Evolutionary conservation across 768 basidiomycete genomes (phyloP).

Genomic region (Plicaturopsis crispa): DNA sequence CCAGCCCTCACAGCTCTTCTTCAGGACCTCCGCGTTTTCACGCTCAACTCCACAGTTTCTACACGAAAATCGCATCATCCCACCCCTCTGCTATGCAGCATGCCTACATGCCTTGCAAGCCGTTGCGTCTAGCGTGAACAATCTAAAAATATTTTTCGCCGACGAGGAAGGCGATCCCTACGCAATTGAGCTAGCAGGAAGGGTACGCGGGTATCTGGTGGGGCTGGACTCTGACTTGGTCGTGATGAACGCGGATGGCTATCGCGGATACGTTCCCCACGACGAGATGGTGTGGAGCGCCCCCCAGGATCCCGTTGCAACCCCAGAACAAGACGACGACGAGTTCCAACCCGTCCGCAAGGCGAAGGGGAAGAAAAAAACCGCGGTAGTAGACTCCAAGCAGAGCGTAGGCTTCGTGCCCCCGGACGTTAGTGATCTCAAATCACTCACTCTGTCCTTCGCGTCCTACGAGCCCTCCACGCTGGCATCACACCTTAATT

Average conservation of each 20-base stretch:
- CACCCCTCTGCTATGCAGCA: conserved; percentile 53
- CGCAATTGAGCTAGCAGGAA: conserved; percentile 76
- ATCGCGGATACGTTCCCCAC: conserved; percentile 71
- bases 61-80: conserved; percentile 65
- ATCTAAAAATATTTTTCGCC: conserved; percentile 57
- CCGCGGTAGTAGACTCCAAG: conserved; percentile 14
- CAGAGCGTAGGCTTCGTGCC: conserved; percentile 42
- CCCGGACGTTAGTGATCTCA: conserved; percentile 36
- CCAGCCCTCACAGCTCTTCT: conserved; percentile 65
- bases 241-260: conserved; percentile 67
- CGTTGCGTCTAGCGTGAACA: conserved; percentile 24
- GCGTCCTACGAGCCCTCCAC: conserved; percentile 52
- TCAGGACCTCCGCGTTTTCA: conserved; percentile 65
- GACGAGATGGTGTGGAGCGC: conserved; percentile 66
- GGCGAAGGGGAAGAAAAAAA: conserved; percentile 42
- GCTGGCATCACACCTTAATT: conserved; percentile 57
- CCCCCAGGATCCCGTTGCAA: conserved; percentile 13
- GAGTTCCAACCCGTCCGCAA: conserved; percentile 56
- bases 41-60: conserved; percentile 62
- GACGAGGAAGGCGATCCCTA: conserved; percentile 81
- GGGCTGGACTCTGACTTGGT: conserved; percentile 83
- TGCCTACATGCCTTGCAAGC: conserved; percentile 48
- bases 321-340: conserved; percentile 31
- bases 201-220: conserved; percentile 64
- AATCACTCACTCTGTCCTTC: conserved; percentile 46